Evolutionary conservation across 2,329 filamentous ascomycete species (phyloP).

Genomic region (Emergomyces africanus): DNA sequence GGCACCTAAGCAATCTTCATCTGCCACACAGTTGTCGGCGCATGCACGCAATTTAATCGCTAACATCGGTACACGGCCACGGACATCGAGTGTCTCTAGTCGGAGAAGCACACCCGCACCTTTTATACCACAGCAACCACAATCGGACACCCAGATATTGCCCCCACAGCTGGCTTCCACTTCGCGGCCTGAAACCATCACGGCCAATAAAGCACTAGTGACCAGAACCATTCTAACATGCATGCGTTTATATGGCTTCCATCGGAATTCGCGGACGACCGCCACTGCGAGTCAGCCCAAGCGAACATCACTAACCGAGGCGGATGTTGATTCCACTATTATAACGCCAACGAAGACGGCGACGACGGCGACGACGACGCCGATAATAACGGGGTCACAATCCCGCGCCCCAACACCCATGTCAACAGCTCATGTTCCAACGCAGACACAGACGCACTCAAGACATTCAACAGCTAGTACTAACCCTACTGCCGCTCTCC

Average conservation of each 20-base stretch:
- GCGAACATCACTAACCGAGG: neutral
- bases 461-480: neutral
- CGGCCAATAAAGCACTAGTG: conserved; percentile 29
- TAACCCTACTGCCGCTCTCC: neutral
- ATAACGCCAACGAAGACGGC: conserved; percentile 8
- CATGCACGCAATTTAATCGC: neutral
- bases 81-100: conserved; percentile 1
- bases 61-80: neutral
- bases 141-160: neutral
- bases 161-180: neutral
- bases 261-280: conserved; percentile 18
- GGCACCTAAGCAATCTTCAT: neutral
- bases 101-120: neutral
- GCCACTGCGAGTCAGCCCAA: neutral
- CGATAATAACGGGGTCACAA: neutral
- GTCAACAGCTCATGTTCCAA: neutral
- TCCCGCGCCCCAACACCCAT: neutral
- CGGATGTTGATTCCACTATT: conserved; percentile 8
- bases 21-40: neutral
- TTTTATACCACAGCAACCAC: neutral
- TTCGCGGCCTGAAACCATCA: conserved; percentile 11
- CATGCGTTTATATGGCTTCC: conserved; percentile 32
- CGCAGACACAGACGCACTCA: neutral
- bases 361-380: neutral
- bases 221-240: conserved; percentile 32